phyloP scores from a whole-genome alignment of 1,139 yeast species.

The Yamadazyma sp. region DNA sequence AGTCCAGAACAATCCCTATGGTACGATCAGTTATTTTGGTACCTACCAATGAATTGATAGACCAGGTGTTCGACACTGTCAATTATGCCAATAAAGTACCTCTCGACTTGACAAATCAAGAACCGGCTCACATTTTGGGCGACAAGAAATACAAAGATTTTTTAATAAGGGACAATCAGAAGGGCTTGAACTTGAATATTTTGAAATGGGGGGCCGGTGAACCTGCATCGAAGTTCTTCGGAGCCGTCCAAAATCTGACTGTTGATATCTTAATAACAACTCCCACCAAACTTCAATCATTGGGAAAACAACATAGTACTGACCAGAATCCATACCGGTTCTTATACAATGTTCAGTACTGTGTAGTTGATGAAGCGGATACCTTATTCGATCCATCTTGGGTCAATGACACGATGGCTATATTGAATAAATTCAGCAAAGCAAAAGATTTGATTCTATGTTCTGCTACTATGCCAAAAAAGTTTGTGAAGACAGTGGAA shows the following conservation, averaged over 20 bases:
- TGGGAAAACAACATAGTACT: constrained; percentile 48
- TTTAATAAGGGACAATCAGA: constrained; percentile 23
- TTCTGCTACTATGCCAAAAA: constrained; percentile 87
- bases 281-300: constrained; percentile 55
- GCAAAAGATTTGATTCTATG: constrained; percentile 70
- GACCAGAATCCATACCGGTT: constrained; percentile 48
- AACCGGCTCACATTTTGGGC: constrained; percentile 16
- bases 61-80: constrained; percentile 67
- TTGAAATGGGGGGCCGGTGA: constrained; percentile 60
- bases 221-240: constrained; percentile 49
- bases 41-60: constrained; percentile 88
- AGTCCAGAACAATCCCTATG: constrained; percentile 34
- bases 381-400: constrained; percentile 86
- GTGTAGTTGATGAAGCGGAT: constrained; percentile 95
- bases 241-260: constrained; percentile 44
- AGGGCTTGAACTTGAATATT: constrained; percentile 41
- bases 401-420: constrained; percentile 62
- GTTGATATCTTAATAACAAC: constrained; percentile 83
- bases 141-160: constrained; percentile 23
- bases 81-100: constrained; percentile 32
- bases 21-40: constrained; percentile 72
- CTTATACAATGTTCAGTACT: constrained; percentile 49
- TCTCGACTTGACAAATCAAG: constrained; percentile 20
- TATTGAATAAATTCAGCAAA: constrained; percentile 53
- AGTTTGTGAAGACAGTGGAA: constrained; percentile 63